Evolutionary conservation across 1,284 basidiomycete species (phyloP).

Genomic region (Exobasidium cylindrosporum): DNA sequence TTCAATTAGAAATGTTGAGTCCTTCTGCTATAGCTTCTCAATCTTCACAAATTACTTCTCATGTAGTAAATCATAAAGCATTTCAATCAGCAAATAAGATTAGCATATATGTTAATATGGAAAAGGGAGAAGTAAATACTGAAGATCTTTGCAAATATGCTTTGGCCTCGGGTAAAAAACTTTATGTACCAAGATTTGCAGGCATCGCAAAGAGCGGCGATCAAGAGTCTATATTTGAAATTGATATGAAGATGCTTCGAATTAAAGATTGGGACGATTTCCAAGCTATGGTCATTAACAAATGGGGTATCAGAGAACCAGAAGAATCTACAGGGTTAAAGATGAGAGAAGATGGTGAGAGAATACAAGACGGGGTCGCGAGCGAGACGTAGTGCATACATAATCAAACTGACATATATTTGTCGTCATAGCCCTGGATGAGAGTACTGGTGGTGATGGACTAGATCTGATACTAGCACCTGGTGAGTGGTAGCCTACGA

Average conservation of each 20-base stretch:
- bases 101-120: conserved; percentile 56
- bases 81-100: conserved; percentile 46
- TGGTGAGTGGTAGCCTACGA: conserved; percentile 21
- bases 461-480: conserved; percentile 57
- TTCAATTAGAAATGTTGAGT: conserved; percentile 20
- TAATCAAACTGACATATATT: neutral
- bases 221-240: conserved; percentile 33
- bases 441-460: conserved; percentile 40
- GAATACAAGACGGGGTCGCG: no score
- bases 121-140: conserved; percentile 53
- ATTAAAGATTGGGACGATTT: conserved; percentile 45
- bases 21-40: conserved; percentile 21
- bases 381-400: conserved; percentile 14
- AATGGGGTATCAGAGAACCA: conserved; percentile 57
- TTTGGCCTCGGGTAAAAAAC: conserved; percentile 39
- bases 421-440: conserved; percentile 37
- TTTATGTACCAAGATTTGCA: conserved; percentile 56
- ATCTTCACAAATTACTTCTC: conserved; percentile 26
- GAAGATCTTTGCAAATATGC: conserved; percentile 48
- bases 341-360: conserved; percentile 18
- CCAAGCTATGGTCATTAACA: conserved; percentile 48
- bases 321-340: conserved; percentile 31
- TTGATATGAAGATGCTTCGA: conserved; percentile 56
- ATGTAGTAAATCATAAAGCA: conserved; percentile 45
- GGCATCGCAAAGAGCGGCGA: neutral